Conservation (phyloP, 805 yeast genomes). For the Teunomyces pallodes region DNA sequence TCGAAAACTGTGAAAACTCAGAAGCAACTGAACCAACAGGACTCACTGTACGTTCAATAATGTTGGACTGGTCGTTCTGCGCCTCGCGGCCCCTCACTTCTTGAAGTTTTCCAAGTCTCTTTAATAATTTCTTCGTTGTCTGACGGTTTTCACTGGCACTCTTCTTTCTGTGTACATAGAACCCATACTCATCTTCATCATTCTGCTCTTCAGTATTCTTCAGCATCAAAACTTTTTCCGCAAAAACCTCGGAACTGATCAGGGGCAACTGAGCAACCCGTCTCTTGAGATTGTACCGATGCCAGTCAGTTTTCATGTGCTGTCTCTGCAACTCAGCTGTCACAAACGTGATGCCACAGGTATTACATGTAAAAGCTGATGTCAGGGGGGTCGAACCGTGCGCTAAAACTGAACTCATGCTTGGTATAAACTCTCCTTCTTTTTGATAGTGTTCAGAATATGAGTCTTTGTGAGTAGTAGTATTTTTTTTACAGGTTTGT, state of each 20-base stretch:
- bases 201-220: constrained; percentile 9
- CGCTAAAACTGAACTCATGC: constrained; percentile 14
- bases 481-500: neutral
- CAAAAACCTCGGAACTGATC: constrained; percentile 47
- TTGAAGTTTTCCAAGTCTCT: constrained; percentile 5
- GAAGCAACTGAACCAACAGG: constrained; percentile 58
- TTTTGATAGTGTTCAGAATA: neutral
- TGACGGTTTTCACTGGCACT: constrained; percentile 20
- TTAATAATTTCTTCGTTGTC: constrained; percentile 37
- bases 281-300: constrained; percentile 90
- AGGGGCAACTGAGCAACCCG: constrained; percentile 69
- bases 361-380: constrained; percentile 66
- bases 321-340: constrained; percentile 81
- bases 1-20: constrained; percentile 53
- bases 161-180: constrained; percentile 34
- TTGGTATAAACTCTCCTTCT: neutral
- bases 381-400: constrained; percentile 28
- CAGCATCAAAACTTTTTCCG: constrained; percentile 55
- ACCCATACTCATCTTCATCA: constrained; percentile 56
- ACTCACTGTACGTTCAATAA: constrained; percentile 37
- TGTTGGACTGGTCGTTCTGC: constrained; percentile 4
- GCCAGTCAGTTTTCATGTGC: constrained; percentile 99
- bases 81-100: constrained; percentile 24
- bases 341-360: constrained; percentile 80
- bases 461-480: neutral